These are phyloP conservation scores for Metschnikowia continentalis DNA, from an alignment of 805 yeast species.

Conservation along the genomic window DNA sequence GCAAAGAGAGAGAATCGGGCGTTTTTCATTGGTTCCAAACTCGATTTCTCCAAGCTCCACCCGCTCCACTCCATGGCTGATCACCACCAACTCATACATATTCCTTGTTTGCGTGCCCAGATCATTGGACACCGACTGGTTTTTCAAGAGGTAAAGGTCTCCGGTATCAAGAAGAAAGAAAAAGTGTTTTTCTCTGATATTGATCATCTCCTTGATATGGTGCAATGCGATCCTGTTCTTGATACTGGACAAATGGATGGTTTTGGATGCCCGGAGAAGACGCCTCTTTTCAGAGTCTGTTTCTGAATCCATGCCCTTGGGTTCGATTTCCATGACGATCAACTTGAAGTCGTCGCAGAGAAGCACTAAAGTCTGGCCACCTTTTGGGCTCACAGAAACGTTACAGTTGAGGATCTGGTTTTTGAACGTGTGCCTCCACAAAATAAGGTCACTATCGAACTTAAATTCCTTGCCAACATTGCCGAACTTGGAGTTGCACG, in stretches of 20 bases:
- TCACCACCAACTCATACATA: conserved; percentile 33
- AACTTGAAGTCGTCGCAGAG: conserved; percentile 29
- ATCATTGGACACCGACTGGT: conserved; percentile 17
- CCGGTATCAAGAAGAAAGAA: conserved; percentile 36
- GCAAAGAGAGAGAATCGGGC: conserved; percentile 28
- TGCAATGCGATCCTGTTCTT: conserved; percentile 22
- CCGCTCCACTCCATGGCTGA: conserved; percentile 29
- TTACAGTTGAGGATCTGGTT: conserved; percentile 21
- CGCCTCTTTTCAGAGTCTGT: conserved; percentile 4
- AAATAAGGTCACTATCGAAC: conserved; percentile 36
- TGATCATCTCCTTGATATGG: conserved; percentile 21
- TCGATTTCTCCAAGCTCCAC: conserved; percentile 26
- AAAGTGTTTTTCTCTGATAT: conserved; percentile 30
- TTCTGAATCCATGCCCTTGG: conserved; percentile 1
- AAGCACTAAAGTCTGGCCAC: conserved; percentile 18
- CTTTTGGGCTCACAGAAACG: conserved; percentile 2
- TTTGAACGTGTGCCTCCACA: conserved; percentile 37
- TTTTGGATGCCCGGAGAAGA: conserved; percentile 17
- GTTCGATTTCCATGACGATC: conserved; percentile 24
- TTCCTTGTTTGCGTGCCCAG: conserved; percentile 18
- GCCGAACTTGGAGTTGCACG: conserved; percentile 30
- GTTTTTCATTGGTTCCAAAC: conserved; percentile 10
- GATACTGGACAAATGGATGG: conserved; percentile 35
- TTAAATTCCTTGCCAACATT: conserved; percentile 26
- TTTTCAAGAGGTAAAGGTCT: conserved; percentile 35